Base-by-base conservation (phyloP, 2,329 filamentous ascomycete species). In the Sclerotiophoma versabilis region DNA sequence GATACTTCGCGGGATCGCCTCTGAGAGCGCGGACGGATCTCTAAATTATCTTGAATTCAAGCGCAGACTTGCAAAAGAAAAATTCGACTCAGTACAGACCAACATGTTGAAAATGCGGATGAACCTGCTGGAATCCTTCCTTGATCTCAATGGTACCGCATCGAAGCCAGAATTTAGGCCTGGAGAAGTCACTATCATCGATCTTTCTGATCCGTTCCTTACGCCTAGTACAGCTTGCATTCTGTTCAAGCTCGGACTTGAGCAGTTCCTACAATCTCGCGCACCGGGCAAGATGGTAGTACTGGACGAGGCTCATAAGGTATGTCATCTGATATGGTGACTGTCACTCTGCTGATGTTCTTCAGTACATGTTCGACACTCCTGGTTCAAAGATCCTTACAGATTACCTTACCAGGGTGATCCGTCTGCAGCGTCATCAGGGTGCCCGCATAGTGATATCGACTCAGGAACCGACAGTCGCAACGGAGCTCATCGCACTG, bases 271-370 rank as follows among this genome's bases (percentile, higher is more conserved):
- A 0, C 83, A 88, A 14, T 64, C 64, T 10, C 27, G 25, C 1
- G 59, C 62, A 0, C 60, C 71, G 0, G 70, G 87, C 0, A 81
- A 85, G 4, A 78, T 92, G 30, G 74, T 93, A 12, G 88, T 88
- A 0, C 77, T 93, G 0, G 90, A 93, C 58, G 89, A 93, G 68
- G 90, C 90, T 0, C 90, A 95, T 68, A 92, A 92, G 64, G 82
- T 84, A 71, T 43, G 50, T 33, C 14, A 25, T 20, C 33, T 11
- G 23, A 6, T 5, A 2, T 20, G 2, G 9, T 46, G 3, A 12
- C 6, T 33, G 1, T 11, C 20, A 27, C 9, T 22, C 3, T 7
- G 26, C 56, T 63, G 33, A 64, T 33, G 15, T 23, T 4, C 2
- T 37, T 2, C 20, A 83, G 75, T 91, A 87, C 68, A 86, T 91